Percentiles rank a stretch among this genome's conserved stretches.
Evolutionary conservation across 495 filamentous ascomycete species (phyloP).

Genomic region (Penicillium fimorum): DNA sequence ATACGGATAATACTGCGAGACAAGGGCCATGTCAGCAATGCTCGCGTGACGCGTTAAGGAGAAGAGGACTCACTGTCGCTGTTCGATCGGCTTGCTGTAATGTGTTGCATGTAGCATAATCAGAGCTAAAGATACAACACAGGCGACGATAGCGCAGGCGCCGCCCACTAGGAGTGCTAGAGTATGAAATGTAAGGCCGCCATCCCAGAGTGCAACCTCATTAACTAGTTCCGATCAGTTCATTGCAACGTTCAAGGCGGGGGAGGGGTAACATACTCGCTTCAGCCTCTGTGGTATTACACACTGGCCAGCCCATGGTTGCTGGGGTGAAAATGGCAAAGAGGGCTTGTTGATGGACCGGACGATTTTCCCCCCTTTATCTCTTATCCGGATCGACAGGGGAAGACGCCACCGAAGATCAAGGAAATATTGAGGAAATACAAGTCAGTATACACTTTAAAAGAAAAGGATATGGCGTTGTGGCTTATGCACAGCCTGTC

Average conservation of each 20-base stretch:
- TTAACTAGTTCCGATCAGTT: conserved; percentile 31
- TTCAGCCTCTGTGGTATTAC: conserved; percentile 49
- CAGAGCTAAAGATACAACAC: conserved; percentile 47
- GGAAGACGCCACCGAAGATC: conserved; percentile 8
- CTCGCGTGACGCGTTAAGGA: background rate
- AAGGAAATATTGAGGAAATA: background rate
- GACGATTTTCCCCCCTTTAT: conserved; percentile 19
- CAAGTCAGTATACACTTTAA: background rate
- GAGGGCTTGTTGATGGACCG: background rate
- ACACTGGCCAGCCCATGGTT: conserved; percentile 50
- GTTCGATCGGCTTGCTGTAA: conserved; percentile 79
- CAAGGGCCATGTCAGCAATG: conserved; percentile 17
- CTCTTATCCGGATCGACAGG: conserved; percentile 31
- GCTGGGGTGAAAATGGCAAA: conserved; percentile 12
- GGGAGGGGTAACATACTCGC: conserved; percentile 34
- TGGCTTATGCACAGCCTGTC: background rate
- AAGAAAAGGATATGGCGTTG: background rate
- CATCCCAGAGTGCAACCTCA: conserved; percentile 48
- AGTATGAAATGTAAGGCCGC: conserved; percentile 48
- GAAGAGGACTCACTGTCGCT: conserved; percentile 60
- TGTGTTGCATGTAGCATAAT: conserved; percentile 77
- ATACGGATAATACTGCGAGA: conserved; percentile 79
- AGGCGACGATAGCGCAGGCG: conserved; percentile 46
- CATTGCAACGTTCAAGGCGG: background rate
- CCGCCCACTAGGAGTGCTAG: conserved; percentile 49